Evolutionary conservation across 345 rosid species (phyloP), one percentile per base, ranked within the genome.

Genomic region (Boechera divaricarpa): DNA sequence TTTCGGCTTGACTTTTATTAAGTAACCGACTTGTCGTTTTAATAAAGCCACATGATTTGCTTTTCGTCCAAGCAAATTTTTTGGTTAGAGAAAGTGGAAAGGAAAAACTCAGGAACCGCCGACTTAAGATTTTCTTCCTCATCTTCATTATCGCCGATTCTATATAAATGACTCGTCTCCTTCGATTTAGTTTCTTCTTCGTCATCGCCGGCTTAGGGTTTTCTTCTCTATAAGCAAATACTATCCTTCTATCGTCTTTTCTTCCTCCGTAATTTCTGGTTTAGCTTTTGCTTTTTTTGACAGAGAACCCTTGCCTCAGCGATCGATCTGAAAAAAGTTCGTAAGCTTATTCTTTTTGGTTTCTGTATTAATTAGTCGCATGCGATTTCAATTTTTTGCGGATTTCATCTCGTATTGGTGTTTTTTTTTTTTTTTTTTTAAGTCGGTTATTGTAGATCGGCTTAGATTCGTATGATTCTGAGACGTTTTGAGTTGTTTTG

Each of bases 161-260:
- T 74, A 48, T 18, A 32, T 24, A 63, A 38, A 79, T 79, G 82
- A 53, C 10, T 73, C 59, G 1, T 70, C 59, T 63, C n/a, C 65
- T 35, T 70, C 51, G 60, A 15, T 13, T 24, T 63, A n/a, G 60
- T 12, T 61, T 67, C 70, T 73, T 73, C 68, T n/a, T 79, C 68
- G 33, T 78, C 74, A 36, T 79, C 82, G 82, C 82, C 63, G 82
- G 82, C 67, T 74, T 79, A 74, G 82, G 78, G 82, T 79, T 79
- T 79, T 79, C 76, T 48, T 63, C 79, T 69, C 72, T 69, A 36
- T 62, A 68, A 77, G 67, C 73, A 48, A 29, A 24, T 68, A 10
- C 4, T 36, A 8, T 13, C 63, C 64, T 57, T 35, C 15, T 58
- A n/a, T 31, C 52, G 18, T 15, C 52, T 38, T 15, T 29, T 65